These are phyloP conservation scores for Samsoniella hepiali DNA, from an alignment of 2,329 filamentous ascomycete genomes.

Conservation along the genomic window DNA sequence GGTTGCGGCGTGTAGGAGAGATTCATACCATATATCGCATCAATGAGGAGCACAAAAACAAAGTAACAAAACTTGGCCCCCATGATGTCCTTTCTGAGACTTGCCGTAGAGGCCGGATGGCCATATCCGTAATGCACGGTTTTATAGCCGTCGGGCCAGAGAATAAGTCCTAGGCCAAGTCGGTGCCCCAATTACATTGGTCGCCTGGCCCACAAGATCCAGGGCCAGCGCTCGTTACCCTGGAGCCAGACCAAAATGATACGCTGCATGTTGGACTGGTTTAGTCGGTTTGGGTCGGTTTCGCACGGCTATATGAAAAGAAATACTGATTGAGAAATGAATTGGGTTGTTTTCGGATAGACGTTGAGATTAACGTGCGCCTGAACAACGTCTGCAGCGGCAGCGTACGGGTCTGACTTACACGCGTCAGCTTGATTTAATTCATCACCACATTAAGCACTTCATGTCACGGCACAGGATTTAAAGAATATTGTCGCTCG, in stretches of 20 bases:
- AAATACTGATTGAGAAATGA: too few relatives aligned
- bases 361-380: too few relatives aligned
- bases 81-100: conserved; percentile 23
- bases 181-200: neutral
- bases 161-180: neutral
- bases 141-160: neutral
- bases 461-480: neutral
- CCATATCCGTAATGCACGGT: neutral
- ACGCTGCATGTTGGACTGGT: neutral
- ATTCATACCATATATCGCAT: conserved; percentile 52
- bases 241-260: neutral
- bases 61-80: conserved; percentile 23
- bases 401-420: too few relatives aligned
- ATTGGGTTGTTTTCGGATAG: too few relatives aligned
- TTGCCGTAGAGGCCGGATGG: neutral
- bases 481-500: neutral
- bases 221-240: neutral
- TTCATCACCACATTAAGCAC: too few relatives aligned
- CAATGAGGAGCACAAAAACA: conserved; percentile 39
- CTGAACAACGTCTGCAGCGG: too few relatives aligned
- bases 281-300: neutral
- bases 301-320: neutral
- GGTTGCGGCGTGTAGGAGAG: conserved; percentile 52
- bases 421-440: too few relatives aligned
- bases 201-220: neutral